A percentile compares a stretch with the other conserved stretches of the same genome.
phyloP scores from a whole-genome alignment of 2,329 filamentous ascomycete genomes.

The Talaromyces atroroseus region DNA sequence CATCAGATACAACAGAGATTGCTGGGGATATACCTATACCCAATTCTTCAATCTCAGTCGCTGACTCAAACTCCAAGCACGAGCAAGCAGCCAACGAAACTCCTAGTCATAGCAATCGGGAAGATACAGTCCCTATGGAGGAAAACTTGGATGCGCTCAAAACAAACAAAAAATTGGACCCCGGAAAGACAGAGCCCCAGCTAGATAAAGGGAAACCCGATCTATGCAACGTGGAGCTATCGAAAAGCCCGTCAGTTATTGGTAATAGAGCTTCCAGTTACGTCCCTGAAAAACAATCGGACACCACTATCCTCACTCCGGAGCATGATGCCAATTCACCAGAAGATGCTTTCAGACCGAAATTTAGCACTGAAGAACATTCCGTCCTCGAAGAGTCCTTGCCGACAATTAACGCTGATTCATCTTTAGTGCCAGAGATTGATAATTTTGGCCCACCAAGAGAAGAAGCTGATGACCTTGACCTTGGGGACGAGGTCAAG shows the following conservation, averaged over 20 bases:
- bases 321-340: neutral
- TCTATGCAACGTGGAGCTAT: neutral
- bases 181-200: neutral
- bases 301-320: neutral
- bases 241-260: neutral
- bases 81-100: conserved; percentile 10
- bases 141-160: neutral
- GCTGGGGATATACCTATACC: neutral
- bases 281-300: neutral
- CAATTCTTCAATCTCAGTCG: neutral
- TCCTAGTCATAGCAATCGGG: neutral
- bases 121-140: neutral
- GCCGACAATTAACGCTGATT: neutral
- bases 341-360: neutral
- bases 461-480: too few relatives aligned
- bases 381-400: neutral
- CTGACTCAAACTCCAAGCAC: neutral
- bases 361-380: neutral
- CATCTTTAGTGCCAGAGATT: neutral
- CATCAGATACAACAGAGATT: neutral
- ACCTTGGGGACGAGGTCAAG: neutral
- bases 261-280: neutral
- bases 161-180: neutral
- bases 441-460: too few relatives aligned
- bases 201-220: neutral